Evolutionary conservation across 2,329 filamentous ascomycete genomes (phyloP), one percentile per base, ranked within the genome.

Genomic region (Penicillium sp.): DNA sequence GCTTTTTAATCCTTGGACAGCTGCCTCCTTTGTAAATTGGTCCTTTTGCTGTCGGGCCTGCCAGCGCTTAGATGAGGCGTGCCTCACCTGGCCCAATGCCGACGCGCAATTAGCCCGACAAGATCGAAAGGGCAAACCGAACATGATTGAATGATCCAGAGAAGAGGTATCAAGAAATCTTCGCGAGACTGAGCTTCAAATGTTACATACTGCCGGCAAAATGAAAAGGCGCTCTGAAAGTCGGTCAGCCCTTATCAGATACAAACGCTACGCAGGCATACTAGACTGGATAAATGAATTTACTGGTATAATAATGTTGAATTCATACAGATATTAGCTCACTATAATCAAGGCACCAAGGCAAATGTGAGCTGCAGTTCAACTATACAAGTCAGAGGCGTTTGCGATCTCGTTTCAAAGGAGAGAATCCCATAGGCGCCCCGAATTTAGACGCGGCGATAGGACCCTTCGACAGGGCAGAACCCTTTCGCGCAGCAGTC

Each of bases 1-100:
- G 65, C 91, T 95, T 74, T 93, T 97, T 54, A 97, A 77, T 0
- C 88, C 88, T 61, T 89, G 82, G 2, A 95, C 85, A 67, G 86
- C 88, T 43, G 94, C 92, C 64, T 89, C 84, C 52, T 83, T 84
- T 0, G 88, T 83, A 70, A 86, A 96, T 16, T 74, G 75, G 75
- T 99, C 94, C 39, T 75, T 81, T 38, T 78, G 78, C 68, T 97
- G 92, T 18, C 94, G 87, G 48, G 82, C 81, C 71, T 91, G 90
- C 94, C 94, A 99, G 72, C 86, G 80, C 47, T 83, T 89, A 1
- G 87, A 90, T 2, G 90, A 92, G 0, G 71, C 66, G 32, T 62
- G 59, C 24, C 71, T 61, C 32, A 55, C 46, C 29, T 64, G 62
- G 9, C 41, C 22, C 14, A 55, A 22, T 8, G 42, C 21, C 9